phyloP scores from a whole-genome alignment of 805 yeast genomes.

The Lipomyces japonicus region DNA sequence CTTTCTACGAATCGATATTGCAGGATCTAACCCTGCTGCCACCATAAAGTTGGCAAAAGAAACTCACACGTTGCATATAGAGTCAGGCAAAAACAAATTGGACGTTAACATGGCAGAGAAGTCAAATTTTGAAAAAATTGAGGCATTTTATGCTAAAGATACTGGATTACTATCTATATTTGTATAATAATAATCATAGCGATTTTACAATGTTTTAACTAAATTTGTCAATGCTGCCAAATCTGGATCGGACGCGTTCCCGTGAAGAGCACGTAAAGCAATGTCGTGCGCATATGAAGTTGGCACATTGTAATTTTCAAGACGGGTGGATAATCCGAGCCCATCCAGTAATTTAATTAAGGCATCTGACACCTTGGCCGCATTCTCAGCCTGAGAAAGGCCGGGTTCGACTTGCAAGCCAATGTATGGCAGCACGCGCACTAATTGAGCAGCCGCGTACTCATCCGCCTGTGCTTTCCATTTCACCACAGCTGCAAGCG shows the following conservation, averaged over 20 bases:
- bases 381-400: background rate
- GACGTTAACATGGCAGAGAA: slow-evolving; percentile 4
- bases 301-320: slow-evolving; percentile 3
- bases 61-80: no score
- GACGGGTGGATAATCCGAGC: slow-evolving; percentile 1
- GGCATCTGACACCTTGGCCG: slow-evolving; percentile 2
- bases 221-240: background rate
- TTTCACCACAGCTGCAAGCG: slow-evolving; percentile 1
- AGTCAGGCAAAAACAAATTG: background rate
- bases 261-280: slow-evolving; percentile 4
- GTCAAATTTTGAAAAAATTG: background rate
- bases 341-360: background rate
- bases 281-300: background rate
- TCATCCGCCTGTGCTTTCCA: slow-evolving; percentile 2
- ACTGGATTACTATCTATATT: slow-evolving; percentile 13
- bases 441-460: background rate
- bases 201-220: background rate
- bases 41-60: no score
- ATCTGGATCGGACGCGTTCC: background rate
- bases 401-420: background rate
- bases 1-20: no score
- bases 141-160: slow-evolving; percentile 13
- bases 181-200: slow-evolving; percentile 9
- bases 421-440: slow-evolving; percentile 4
- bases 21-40: no score